Evolutionary conservation across 345 rosid species (phyloP).

Genomic region (Salix exigua): DNA sequence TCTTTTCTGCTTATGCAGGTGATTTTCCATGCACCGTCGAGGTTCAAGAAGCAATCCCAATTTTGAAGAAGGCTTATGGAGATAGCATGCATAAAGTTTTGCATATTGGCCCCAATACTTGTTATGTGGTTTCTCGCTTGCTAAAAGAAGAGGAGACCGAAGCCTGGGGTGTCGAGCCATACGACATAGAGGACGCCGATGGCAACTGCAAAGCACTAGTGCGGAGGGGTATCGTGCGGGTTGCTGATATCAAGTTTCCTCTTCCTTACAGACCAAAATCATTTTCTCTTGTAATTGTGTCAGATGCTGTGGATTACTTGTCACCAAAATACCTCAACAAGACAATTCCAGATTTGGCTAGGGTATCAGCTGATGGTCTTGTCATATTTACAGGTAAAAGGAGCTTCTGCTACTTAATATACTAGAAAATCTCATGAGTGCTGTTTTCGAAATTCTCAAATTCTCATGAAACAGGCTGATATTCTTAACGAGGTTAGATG

Average conservation of each 20-base stretch:
- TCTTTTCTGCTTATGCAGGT: conserved; percentile 32
- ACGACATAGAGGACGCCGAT: conserved; percentile 89
- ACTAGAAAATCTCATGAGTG: conserved; percentile 1
- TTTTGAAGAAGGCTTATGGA: conserved; percentile 74
- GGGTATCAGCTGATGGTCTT: conserved; percentile 76
- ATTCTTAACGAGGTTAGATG: not conserved
- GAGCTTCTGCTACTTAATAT: not conserved
- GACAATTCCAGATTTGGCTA: conserved; percentile 83
- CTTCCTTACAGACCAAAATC: conserved; percentile 87
- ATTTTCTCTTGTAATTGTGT: conserved; percentile 80
- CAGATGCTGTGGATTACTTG: conserved; percentile 87
- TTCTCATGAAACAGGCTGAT: not conserved
- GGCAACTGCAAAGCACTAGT: conserved; percentile 66
- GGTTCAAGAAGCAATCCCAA: conserved; percentile 68
- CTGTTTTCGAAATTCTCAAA: not conserved
- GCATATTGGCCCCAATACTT: conserved; percentile 94
- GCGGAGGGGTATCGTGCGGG: conserved; percentile 73
- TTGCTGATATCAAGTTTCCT: conserved; percentile 88
- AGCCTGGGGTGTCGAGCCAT: conserved; percentile 96
- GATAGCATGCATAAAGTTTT: conserved; percentile 84
- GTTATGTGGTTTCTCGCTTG: conserved; percentile 75
- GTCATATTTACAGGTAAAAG: conserved; percentile 53
- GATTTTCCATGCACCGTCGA: conserved; percentile 72
- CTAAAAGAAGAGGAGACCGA: conserved; percentile 82
- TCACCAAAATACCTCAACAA: conserved; percentile 89